These are phyloP conservation scores for Auricularia heimuer DNA, from an alignment of 768 basidiomycete genomes.

Conservation along the genomic window DNA sequence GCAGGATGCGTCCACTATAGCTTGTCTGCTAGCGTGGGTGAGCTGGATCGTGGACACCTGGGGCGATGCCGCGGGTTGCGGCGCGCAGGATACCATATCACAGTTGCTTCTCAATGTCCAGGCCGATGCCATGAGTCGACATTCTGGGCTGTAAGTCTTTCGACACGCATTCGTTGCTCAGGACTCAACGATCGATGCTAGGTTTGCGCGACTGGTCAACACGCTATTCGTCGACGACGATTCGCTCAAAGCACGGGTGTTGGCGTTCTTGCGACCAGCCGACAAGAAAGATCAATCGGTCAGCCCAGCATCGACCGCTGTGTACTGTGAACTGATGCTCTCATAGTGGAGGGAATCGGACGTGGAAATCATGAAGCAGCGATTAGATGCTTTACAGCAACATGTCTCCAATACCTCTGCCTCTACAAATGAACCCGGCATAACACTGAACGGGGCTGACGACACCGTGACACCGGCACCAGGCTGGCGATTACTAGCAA, in stretches of 20 bases:
- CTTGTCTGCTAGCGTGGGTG: slow-evolving; percentile 62
- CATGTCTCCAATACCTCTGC: slow-evolving; percentile 1
- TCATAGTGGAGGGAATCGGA: slow-evolving; percentile 9
- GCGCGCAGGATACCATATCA: slow-evolving; percentile 31
- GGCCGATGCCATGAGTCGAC: slow-evolving; percentile 11
- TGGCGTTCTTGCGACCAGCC: slow-evolving; percentile 6
- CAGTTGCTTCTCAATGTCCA: slow-evolving; percentile 33
- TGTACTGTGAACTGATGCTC: background rate
- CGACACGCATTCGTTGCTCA: background rate
- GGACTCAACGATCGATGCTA: slow-evolving; percentile 11
- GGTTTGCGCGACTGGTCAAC: slow-evolving; percentile 28
- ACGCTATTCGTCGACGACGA: slow-evolving; percentile 24
- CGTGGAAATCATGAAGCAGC: slow-evolving; percentile 7
- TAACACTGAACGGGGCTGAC: background rate
- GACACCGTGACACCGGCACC: background rate
- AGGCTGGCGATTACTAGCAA: slow-evolving; percentile 49
- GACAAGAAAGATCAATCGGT: background rate
- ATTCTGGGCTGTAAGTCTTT: slow-evolving; percentile 29
- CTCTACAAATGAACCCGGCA: slow-evolving; percentile 13
- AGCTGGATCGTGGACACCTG: slow-evolving; percentile 46
- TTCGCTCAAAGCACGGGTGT: background rate
- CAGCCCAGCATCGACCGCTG: background rate
- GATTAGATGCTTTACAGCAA: background rate
- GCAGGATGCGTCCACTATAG: slow-evolving; percentile 17
- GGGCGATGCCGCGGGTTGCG: slow-evolving; percentile 15